These are phyloP conservation scores for Trichosanthes truncata DNA, from an alignment of 306 rosid genomes.

Conservation along the genomic window DNA sequence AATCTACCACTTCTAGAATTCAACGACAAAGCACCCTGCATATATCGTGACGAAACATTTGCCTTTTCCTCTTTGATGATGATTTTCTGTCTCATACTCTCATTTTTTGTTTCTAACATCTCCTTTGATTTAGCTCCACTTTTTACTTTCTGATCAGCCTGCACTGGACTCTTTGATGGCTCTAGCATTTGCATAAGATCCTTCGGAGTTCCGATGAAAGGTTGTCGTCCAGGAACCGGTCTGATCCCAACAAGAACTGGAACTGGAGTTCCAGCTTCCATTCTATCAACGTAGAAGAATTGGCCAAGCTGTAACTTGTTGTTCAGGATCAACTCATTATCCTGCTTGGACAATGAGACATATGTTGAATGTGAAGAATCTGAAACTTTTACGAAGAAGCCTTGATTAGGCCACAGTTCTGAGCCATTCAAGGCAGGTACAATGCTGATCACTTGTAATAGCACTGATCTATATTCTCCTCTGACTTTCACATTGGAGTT, in stretches of 20 bases:
- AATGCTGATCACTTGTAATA: slow-evolving; percentile 80
- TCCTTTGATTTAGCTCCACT: slow-evolving; percentile 24
- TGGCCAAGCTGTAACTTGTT: slow-evolving; percentile 87
- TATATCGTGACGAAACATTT: slow-evolving; percentile 74
- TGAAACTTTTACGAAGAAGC: slow-evolving; percentile 83
- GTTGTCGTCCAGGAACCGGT: slow-evolving; percentile 71
- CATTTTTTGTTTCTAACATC: slow-evolving; percentile 38
- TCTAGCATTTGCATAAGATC: slow-evolving; percentile 90
- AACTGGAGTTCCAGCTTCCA: slow-evolving; percentile 63
- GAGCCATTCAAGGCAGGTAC: slow-evolving; percentile 82
- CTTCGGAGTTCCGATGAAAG: slow-evolving; percentile 76
- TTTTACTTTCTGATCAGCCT: slow-evolving; percentile 20
- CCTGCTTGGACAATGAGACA: slow-evolving; percentile 66
- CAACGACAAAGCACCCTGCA: slow-evolving; percentile 59
- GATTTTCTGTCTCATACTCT: slow-evolving; percentile 42
- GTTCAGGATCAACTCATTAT: slow-evolving; percentile 74
- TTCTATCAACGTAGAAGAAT: slow-evolving; percentile 67
- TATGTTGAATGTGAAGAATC: slow-evolving; percentile 89
- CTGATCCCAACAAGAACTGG: slow-evolving; percentile 67
- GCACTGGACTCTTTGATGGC: slow-evolving; percentile 33
- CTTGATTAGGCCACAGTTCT: slow-evolving; percentile 82
- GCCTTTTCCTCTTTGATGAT: slow-evolving; percentile 75
- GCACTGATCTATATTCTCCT: slow-evolving; percentile 77
- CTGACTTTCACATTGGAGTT: slow-evolving; percentile 60
- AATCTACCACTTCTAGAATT: slow-evolving; percentile 27